Conservation (phyloP, 768 basidiomycete genomes). For the Rickenella mellea region DNA sequence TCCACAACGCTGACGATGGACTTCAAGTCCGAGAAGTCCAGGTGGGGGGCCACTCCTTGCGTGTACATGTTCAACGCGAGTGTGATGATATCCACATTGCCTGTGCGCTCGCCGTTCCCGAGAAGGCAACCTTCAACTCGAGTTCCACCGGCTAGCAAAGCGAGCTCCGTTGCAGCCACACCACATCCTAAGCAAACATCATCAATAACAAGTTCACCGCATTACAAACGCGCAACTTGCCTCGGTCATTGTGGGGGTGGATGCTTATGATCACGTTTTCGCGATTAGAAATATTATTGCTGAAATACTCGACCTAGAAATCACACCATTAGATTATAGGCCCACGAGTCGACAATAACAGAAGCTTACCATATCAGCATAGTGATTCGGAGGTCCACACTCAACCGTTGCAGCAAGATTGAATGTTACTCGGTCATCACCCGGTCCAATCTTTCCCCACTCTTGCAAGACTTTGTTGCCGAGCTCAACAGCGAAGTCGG, state of each 20-base stretch:
- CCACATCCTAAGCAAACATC: too few relatives aligned
- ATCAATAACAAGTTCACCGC: neutral
- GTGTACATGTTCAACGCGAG: conserved; percentile 94
- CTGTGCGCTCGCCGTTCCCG: conserved; percentile 97
- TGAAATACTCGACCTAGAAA: conserved; percentile 8
- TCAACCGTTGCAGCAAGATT: conserved; percentile 10
- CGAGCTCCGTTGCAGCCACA: conserved; percentile 90
- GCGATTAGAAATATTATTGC: conserved; percentile 4
- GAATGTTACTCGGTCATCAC: conserved; percentile 5
- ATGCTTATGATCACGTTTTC: conserved; percentile 8
- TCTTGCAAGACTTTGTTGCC: conserved; percentile 6
- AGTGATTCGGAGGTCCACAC: conserved; percentile 7
- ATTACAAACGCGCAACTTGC: conserved; percentile 3
- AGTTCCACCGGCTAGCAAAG: conserved; percentile 85
- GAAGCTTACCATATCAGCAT: conserved; percentile 5
- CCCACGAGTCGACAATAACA: neutral
- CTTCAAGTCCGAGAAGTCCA: conserved; percentile 91
- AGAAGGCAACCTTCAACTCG: conserved; percentile 96
- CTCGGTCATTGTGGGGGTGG: conserved; percentile 10
- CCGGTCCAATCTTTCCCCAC: conserved; percentile 6
- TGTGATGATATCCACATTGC: conserved; percentile 96
- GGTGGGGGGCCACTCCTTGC: conserved; percentile 80
- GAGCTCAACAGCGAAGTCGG: conserved; percentile 7
- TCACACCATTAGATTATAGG: neutral
- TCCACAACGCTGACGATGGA: conserved; percentile 87